phyloP scores from a whole-genome alignment of 108 stramenopile species.

The Cylindrotheca closterium region DNA sequence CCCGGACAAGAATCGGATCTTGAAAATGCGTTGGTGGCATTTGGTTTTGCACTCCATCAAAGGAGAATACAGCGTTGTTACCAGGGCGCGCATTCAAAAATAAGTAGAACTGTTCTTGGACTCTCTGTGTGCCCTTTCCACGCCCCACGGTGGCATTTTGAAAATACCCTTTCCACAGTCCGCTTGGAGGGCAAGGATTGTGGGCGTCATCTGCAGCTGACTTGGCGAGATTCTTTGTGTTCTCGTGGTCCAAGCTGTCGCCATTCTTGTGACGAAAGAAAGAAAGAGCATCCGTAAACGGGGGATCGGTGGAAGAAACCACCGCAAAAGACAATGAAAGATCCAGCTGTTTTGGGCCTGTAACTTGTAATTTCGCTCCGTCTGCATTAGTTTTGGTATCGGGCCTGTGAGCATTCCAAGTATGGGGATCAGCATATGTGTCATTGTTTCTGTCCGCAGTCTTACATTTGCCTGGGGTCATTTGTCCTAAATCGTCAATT shows the following conservation, averaged over 20 bases:
- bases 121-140: slow-evolving; percentile 4
- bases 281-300: slow-evolving; percentile 63
- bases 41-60: slow-evolving; percentile 4
- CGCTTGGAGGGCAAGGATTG: slow-evolving; percentile 50
- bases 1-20: slow-evolving; percentile 5
- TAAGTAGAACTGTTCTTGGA: slow-evolving; percentile 64
- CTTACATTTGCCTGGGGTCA: no score
- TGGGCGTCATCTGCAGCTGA: neutral
- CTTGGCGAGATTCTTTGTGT: neutral
- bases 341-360: no score
- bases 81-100: slow-evolving; percentile 77
- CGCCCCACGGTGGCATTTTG: slow-evolving; percentile 45
- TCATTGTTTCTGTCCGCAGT: no score
- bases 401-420: neutral
- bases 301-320: slow-evolving; percentile 40
- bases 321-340: slow-evolving; percentile 19
- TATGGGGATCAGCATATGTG: no score
- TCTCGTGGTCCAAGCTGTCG: slow-evolving; percentile 2
- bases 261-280: slow-evolving; percentile 13
- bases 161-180: slow-evolving; percentile 78
- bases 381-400: neutral
- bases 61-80: slow-evolving; percentile 23
- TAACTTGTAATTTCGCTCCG: no score
- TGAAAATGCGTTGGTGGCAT: slow-evolving; percentile 16
- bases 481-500: no score